Percentiles rank a stretch among this genome's conserved stretches.
Conservation (phyloP, 345 rosid species). For the Gossypium mustelinum region DNA sequence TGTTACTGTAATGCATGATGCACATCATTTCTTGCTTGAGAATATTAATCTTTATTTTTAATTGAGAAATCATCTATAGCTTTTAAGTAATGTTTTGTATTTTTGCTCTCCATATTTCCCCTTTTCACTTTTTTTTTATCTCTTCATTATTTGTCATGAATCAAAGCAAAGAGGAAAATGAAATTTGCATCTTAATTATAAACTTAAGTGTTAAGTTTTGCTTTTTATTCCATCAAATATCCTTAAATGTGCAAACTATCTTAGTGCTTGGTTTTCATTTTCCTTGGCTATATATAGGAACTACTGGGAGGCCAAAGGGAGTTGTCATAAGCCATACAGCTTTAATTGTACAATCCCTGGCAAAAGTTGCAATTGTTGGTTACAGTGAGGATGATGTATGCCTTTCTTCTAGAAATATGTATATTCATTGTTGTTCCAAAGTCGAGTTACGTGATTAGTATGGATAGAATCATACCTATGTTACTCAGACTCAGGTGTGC, state of each 20-base stretch:
- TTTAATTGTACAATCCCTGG: constrained; percentile 69
- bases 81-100: neutral
- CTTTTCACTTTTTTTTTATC: neutral
- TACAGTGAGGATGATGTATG: constrained; percentile 82
- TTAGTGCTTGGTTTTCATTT: neutral
- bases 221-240: neutral
- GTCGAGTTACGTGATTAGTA: constrained; percentile 2
- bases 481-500: neutral
- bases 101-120: neutral
- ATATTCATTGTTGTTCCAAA: neutral
- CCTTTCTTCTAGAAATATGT: constrained; percentile 15
- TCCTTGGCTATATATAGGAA: constrained; percentile 44
- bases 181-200: neutral
- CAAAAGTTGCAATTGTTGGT: constrained; percentile 73
- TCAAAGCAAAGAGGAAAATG: neutral
- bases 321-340: constrained; percentile 72
- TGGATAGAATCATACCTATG: neutral
- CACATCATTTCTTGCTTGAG: neutral
- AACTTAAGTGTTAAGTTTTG: neutral
- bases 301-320: constrained; percentile 89
- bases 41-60: neutral
- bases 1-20: neutral
- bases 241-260: neutral
- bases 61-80: neutral
- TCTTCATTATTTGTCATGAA: neutral